Evolutionary conservation across 306 rosid species (phyloP), one percentile per base, ranked within the genome.

Genomic region (Crataegus laevigata): DNA sequence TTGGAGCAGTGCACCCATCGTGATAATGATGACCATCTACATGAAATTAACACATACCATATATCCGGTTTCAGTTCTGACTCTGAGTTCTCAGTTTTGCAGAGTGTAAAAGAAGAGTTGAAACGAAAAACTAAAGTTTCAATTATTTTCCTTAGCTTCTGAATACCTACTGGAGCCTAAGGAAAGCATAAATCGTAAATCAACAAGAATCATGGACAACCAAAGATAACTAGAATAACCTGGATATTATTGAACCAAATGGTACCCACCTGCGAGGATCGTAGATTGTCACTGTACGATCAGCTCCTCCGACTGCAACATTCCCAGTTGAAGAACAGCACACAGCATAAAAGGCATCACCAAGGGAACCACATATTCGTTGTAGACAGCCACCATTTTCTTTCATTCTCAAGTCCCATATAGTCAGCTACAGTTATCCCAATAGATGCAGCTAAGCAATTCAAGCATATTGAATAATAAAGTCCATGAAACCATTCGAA

Each of bases 1-100:
- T 93, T 91, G 40, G 98, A 91, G 84, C 98, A 93, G 81, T 91
- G 89, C 77, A 84, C 92, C 98, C 91, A 91, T 86, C 98, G 88
- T 83, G 97, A 83, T 75, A 93, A 50, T 61, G 97, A 71, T 25
- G 90, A 38, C 97, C 98, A 93, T 84, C 98, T 93, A 78, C 63
- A 80, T 72, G 68, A 66, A 40, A 78, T 64, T 80, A 32, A 65
- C 47, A 40, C 85, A 76, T 68, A 66, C 58, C 71, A 75, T 73
- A 66, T 50, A 75, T 70, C 52, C 73, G 79, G 47, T 55, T 42
- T 68, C 55, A 71, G 62, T 42, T 42, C 15, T 1, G 15, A 42
- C 47, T 42, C 45, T 40, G 45, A 40, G 45, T 72, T 74, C 50
- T 45, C 68, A 64, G 66, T 65, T 69, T 62, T 25, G 70, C 57